Base-by-base conservation (phyloP, 768 basidiomycete genomes). In the Asterophora lycoperdoides region DNA sequence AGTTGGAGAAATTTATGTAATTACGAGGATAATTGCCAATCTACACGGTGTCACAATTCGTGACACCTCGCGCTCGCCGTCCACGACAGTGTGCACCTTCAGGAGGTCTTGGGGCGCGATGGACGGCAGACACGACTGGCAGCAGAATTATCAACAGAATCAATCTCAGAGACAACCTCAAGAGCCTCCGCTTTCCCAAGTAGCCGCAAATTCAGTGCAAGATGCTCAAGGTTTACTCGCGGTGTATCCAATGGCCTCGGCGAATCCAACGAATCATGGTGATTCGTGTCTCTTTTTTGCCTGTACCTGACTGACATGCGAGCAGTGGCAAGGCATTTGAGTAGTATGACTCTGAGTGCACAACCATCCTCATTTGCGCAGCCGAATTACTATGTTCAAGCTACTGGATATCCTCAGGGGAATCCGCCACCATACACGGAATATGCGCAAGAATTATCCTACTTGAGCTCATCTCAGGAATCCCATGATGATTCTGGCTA, bases 231-330 rank as follows among this genome's bases (percentile, higher is more conserved):
- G 76, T 44, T 65, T 90, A 19, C 72, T 87, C 39, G 77, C 80
- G 4, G 71, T 77, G 29, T 90, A 88, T 63, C 85, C 89, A 33
- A 75, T 84, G 58, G 84, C 84, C 33, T 89, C 87, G 51, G 82
- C 84, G 20, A 86, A 83, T 4, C 86, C 87, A n/a, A 78, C 86
- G 7, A 73, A 80, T 32, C 88, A 90, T 60, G 86, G 89, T 87
- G 60, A 53, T 67, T 57, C 37, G 29, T 38, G 33, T 15, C 15
- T 26, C 18, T 40, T 13, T 17, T 23, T 39, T 23, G 11, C 8
- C 15, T 23, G 28, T 43, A 54, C 8, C 54, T 7, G 5, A 42
- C 51, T 51, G 17, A 58, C 17, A 17, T 3, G 34, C 23, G 4
- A 50, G 39, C 52, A 90, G 89, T 84, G 36, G 74, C 84, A 18